Evolutionary conservation across 345 rosid species (phyloP), one percentile per base, ranked within the genome.

Genomic region (Gossypium mustelinum): DNA sequence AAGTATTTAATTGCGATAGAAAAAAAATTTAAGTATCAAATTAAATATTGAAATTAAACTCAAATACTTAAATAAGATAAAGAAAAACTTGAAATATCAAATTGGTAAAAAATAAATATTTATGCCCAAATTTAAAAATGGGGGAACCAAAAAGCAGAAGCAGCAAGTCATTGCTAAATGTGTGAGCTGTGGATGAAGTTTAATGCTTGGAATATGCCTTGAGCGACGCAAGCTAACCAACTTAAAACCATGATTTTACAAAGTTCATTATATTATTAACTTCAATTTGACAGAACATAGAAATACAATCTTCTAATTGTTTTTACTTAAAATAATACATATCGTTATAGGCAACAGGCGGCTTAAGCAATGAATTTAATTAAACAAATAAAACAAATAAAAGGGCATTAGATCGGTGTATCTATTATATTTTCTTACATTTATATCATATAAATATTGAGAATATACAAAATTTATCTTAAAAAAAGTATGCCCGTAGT

Each of bases 141-240:
- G 48, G 48, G 48, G 48, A 43, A 52, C 34, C 43, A 17, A 34
- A 47, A 47, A 47, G 11, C 12, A 7, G 7, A 9, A 57, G 7
- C 9, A 59, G 59, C 24, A 18, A n/a, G 70, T 12, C 5, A 41
- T 4, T 39, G 27, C 48, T 63, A 63, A 59, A 64, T 56, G 5
- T 12, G n/a, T 74, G 12, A 17, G 47, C 20, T 45, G 18, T 51
- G 3, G 58, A 59, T 76, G 59, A 58, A 20, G 71, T 78, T 77
- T 60, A 59, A 54, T 65, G 61, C 61, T 72, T 72, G 11, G 79
- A 78, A 78, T 72, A 75, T 75, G 17, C 39, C 39, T 25, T 25
- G 0, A 11, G 13, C 2, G 61, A 22, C 61, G 13, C 1, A 18
- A 29, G 24, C 54, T 68, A 44, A 62, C 34, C 39, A 52, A 52